Evolutionary conservation across 176 grass and related monocot genomes (phyloP).

Genomic region (Hsuehochloa calcarea): DNA sequence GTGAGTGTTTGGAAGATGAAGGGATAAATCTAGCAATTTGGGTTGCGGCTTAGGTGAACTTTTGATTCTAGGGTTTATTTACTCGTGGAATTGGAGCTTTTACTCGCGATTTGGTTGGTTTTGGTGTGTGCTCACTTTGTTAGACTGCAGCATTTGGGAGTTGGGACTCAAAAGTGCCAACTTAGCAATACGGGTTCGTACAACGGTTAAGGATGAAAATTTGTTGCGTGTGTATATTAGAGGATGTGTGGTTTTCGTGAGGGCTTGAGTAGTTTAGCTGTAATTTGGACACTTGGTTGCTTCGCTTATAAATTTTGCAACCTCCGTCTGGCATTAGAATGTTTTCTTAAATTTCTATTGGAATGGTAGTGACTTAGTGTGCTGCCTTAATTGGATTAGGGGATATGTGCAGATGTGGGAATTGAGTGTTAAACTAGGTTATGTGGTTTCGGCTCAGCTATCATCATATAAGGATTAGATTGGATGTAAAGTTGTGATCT

Average conservation of each 20-base stretch:
- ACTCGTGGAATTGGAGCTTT: not conserved
- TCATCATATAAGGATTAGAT: not conserved
- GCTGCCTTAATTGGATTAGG: not conserved
- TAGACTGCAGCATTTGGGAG: not conserved
- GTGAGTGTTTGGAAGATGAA: not conserved
- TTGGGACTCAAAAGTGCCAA: not conserved
- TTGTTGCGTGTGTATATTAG: not conserved
- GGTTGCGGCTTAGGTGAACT: not conserved
- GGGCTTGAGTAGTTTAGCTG: not conserved
- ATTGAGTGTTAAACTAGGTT: not conserved
- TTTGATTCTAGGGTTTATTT: constrained; percentile 30
- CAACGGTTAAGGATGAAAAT: not conserved
- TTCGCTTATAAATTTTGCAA: not conserved
- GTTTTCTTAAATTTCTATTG: not conserved
- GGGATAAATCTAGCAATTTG: not conserved
- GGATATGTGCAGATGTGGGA: not conserved
- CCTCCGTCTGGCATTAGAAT: not conserved
- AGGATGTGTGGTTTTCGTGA: not conserved
- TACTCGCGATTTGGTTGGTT: not conserved
- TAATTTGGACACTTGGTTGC: not conserved
- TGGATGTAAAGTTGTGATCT: not conserved
- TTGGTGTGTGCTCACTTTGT: not conserved
- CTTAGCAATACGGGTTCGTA: not conserved
- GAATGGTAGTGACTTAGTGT: not conserved
- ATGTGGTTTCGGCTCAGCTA: not conserved